phyloP scores from a whole-genome alignment of 2,329 filamentous ascomycete genomes.

The Nemania sp. region DNA sequence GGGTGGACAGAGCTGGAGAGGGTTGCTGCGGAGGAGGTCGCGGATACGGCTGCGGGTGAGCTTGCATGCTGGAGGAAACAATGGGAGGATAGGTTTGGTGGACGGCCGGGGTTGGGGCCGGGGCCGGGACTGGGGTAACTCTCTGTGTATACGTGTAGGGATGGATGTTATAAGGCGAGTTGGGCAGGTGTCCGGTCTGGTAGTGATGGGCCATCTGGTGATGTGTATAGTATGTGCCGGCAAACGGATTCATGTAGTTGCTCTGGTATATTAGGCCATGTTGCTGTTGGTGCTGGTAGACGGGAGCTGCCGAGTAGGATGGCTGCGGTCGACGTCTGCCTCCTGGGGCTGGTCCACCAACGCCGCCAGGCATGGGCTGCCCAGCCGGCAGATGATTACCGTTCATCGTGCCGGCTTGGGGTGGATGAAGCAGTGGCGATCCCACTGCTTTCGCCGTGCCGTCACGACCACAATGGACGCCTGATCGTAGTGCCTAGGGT shows the following conservation, averaged over 20 bases:
- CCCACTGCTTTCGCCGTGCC: constrained; percentile 45
- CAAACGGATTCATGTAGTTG: constrained; percentile 64
- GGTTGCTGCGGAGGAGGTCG: constrained; percentile 56
- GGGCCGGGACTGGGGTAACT: constrained; percentile 46
- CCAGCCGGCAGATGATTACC: constrained; percentile 81
- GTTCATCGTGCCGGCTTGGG: constrained; percentile 81
- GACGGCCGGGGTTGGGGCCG: constrained; percentile 45
- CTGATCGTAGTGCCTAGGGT: background rate
- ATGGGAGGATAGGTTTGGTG: constrained; percentile 68
- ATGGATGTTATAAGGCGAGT: constrained; percentile 59
- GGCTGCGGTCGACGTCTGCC: constrained; percentile 56
- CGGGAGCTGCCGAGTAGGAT: constrained; percentile 53
- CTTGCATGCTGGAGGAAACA: constrained; percentile 55
- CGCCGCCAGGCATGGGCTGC: constrained; percentile 67
- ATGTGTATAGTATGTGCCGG: constrained; percentile 60
- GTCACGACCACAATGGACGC: constrained; percentile 7
- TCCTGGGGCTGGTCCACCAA: constrained; percentile 49
- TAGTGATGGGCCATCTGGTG: constrained; percentile 69
- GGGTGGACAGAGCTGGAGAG: constrained; percentile 66
- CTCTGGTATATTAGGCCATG: constrained; percentile 61
- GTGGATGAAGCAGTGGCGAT: constrained; percentile 53
- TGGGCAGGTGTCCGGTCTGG: constrained; percentile 63
- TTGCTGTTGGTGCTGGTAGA: constrained; percentile 52
- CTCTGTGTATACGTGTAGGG: constrained; percentile 48
- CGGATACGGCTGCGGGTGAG: constrained; percentile 60